Evolutionary conservation across 2,329 filamentous ascomycete species (phyloP).

Genomic region (Penicillium sp.): DNA sequence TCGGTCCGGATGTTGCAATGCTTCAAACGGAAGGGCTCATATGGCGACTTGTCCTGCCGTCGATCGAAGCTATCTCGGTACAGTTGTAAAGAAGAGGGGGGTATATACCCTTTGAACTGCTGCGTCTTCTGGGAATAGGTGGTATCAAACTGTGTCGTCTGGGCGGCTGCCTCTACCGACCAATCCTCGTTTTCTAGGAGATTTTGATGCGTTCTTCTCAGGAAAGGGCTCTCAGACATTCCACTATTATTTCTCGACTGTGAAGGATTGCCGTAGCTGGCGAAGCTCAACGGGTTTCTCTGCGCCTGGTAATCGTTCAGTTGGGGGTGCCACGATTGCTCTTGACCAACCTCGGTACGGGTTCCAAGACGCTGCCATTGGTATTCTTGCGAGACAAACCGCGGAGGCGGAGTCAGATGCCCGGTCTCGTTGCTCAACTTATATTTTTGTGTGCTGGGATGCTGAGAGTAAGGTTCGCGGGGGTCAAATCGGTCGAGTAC

Average conservation of each 20-base stretch:
- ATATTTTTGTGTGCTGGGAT: conserved; percentile 3
- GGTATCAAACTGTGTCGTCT: background rate
- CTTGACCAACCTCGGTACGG: conserved; percentile 1
- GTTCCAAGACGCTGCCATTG: background rate
- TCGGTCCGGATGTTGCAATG: conserved; percentile 9
- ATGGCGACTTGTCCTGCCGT: conserved; percentile 14
- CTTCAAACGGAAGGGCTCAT: conserved; percentile 11
- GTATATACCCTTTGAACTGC: background rate
- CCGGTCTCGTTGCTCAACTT: conserved; percentile 3
- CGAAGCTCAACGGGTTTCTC: conserved; percentile 28
- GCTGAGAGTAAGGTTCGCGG: conserved; percentile 17
- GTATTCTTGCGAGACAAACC: conserved; percentile 8
- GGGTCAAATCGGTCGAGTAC: conserved; percentile 6
- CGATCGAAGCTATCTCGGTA: conserved; percentile 15
- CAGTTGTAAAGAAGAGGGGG: conserved; percentile 8
- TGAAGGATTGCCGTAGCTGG: conserved; percentile 5
- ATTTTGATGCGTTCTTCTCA: background rate
- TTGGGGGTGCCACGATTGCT: conserved; percentile 15
- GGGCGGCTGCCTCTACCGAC: background rate
- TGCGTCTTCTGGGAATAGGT: conserved; percentile 1
- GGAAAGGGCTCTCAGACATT: conserved; percentile 8
- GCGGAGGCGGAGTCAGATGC: background rate
- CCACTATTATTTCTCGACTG: conserved; percentile 6
- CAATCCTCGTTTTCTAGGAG: background rate
- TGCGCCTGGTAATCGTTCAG: conserved; percentile 13